Evolutionary conservation across 192 early-diverging fungal genomes (phyloP), one percentile per base, ranked within the genome.

Genomic region (Lobosporangium transversale): DNA sequence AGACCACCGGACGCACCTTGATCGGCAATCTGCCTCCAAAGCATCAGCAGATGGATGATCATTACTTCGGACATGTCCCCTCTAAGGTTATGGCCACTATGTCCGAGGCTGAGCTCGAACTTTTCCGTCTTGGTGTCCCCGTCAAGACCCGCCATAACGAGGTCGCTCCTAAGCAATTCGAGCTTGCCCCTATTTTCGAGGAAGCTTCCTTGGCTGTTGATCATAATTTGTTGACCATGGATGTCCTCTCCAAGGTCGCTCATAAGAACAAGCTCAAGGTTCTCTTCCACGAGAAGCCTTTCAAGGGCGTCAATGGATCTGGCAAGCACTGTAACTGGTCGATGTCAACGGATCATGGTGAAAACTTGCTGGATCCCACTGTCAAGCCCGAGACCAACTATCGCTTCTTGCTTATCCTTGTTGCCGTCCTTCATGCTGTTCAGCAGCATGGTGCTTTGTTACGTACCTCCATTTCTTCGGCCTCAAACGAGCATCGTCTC

Each of bases 261-360:
- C 96, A 99, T 87, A 89, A 93, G 59, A 93, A 99, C 89, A 93
- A 93, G 84, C 89, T 99, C 79, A 95, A 96, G 87, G 91, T 91
- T 56, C 88, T 99, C 50, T 99, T 92, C 91, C 97, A 99, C 89
- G 97, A 99, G 89, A 99, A 99, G 85, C 97, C 97, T 27, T 99
- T 97, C 89, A 94, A 94, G 85, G 96, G 97, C 63, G 86, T 99
- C 82, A 99, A 99, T 86, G 97, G 97, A 31, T 94, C 92, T 32
- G 96, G 97, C 63, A 99, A 99, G 89, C 97, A 98, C 89, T 95
- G 95, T 86, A 97, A 97, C 91, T 99, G 96, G 96, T 90, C 95
- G 61, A 85, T 98, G 62, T 90, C 92, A 43, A 99, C 96, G 14
- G 93, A 98, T 85, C 79, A 81, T 51, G 97, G 97, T 57, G 96